Percentiles rank a stretch among this genome's conserved stretches.
phyloP scores from a whole-genome alignment of 1,284 basidiomycete genomes.

The Tylopilus orsonianus region DNA sequence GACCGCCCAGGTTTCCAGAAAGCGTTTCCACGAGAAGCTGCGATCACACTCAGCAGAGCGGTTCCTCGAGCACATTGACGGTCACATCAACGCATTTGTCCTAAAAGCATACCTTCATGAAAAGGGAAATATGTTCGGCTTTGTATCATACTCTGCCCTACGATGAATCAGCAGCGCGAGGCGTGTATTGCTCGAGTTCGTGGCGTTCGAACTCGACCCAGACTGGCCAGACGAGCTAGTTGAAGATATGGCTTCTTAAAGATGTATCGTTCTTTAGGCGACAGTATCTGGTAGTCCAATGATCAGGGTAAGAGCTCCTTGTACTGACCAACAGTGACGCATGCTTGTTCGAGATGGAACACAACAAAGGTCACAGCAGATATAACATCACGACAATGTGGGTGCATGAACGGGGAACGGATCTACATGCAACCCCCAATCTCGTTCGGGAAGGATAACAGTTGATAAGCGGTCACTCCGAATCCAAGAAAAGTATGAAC shows the following conservation, averaged over 20 bases:
- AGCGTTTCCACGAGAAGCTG: slow-evolving; percentile 45
- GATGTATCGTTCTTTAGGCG: slow-evolving; percentile 60
- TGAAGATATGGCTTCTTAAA: slow-evolving; percentile 51
- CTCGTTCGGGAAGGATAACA: slow-evolving; percentile 52
- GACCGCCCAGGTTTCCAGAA: slow-evolving; percentile 21
- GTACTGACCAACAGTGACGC: slow-evolving; percentile 8
- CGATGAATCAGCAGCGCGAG: slow-evolving; percentile 69
- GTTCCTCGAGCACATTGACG: slow-evolving; percentile 53
- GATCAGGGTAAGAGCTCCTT: slow-evolving; percentile 21
- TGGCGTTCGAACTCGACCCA: slow-evolving; percentile 59
- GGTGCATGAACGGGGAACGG: slow-evolving; percentile 52
- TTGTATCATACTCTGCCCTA: slow-evolving; percentile 51
- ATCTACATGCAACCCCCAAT: slow-evolving; percentile 61
- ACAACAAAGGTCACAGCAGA: slow-evolving; percentile 62
- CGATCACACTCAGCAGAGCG: slow-evolving; percentile 44
- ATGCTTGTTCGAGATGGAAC: slow-evolving; percentile 74
- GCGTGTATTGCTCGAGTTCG: slow-evolving; percentile 60
- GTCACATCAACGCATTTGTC: slow-evolving; percentile 57
- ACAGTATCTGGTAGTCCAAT: slow-evolving; percentile 69
- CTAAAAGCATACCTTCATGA: slow-evolving; percentile 63
- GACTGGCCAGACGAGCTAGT: slow-evolving; percentile 64
- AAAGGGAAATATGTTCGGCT: slow-evolving; percentile 49
- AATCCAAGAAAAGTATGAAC: slow-evolving; percentile 42
- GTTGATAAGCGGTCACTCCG: slow-evolving; percentile 50
- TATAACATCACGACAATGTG: slow-evolving; percentile 70